Conservation (phyloP, 2,329 filamentous ascomycete species). For the Dichotomopilus funicola region DNA sequence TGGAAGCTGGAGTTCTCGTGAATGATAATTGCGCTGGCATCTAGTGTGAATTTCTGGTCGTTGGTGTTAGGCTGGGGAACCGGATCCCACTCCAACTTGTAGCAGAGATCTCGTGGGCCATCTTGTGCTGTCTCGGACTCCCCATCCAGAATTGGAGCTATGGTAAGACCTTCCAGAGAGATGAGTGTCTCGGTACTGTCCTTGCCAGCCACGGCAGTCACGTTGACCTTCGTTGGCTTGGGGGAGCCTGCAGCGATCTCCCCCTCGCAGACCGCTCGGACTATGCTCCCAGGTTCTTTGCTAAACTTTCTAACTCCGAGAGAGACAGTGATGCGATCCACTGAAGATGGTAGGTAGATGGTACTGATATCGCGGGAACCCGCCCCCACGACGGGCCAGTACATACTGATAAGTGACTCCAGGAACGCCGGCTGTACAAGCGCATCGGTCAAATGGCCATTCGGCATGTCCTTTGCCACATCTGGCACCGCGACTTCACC, state of each 20-base stretch:
- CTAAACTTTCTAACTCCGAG: slow-evolving; percentile 24
- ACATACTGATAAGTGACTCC: slow-evolving; percentile 37
- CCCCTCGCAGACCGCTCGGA: slow-evolving; percentile 34
- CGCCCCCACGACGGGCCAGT: slow-evolving; percentile 34
- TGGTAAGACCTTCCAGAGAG: slow-evolving; percentile 31
- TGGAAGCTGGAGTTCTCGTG: slow-evolving; percentile 31
- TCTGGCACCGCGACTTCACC: slow-evolving; percentile 33
- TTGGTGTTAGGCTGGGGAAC: slow-evolving; percentile 23
- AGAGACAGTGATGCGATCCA: slow-evolving; percentile 34
- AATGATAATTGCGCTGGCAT: slow-evolving; percentile 34
- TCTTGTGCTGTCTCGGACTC: slow-evolving; percentile 26
- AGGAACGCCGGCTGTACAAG: slow-evolving; percentile 35
- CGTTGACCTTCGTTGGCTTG: slow-evolving; percentile 31
- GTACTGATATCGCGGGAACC: slow-evolving; percentile 28
- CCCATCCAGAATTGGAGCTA: slow-evolving; percentile 37
- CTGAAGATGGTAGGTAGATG: slow-evolving; percentile 39
- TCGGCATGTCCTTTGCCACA: slow-evolving; percentile 35
- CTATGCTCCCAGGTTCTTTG: slow-evolving; percentile 26
- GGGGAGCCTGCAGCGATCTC: slow-evolving; percentile 26
- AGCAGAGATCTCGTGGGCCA: slow-evolving; percentile 37
- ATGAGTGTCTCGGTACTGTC: slow-evolving; percentile 28
- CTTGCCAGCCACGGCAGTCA: slow-evolving; percentile 30
- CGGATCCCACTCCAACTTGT: slow-evolving; percentile 41
- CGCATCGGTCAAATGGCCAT: slow-evolving; percentile 28
- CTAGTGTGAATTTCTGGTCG: slow-evolving; percentile 17